Evolutionary conservation across 108 stramenopile species (phyloP).

Genomic region (Stephanodiscus minutulus): DNA sequence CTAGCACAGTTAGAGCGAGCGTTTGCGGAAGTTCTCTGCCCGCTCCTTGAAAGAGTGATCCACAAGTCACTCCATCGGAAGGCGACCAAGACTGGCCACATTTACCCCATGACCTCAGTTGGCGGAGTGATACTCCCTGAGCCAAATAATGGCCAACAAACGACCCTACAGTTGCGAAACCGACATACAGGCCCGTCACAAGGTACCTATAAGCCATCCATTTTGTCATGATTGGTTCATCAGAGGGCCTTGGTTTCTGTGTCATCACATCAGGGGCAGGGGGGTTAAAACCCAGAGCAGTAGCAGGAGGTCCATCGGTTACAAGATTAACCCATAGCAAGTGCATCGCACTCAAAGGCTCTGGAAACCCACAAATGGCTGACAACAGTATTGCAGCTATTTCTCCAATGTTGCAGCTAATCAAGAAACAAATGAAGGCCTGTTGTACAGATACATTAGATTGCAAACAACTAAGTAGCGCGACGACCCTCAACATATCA

Average conservation of each 20-base stretch:
- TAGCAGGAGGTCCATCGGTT: constrained; percentile 98
- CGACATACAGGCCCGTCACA: constrained; percentile 96
- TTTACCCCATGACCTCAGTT: constrained; percentile 65
- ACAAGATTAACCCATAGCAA: constrained; percentile 98
- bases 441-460: too few species aligned
- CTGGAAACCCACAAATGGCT: constrained; percentile 91
- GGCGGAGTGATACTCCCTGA: constrained; percentile 60
- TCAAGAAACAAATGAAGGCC: constrained; percentile 98
- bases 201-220: constrained; percentile 93
- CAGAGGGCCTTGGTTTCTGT: constrained; percentile 83
- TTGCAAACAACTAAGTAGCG: too few species aligned
- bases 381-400: constrained; percentile 93
- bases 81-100: constrained; percentile 55
- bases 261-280: constrained; percentile 92
- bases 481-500: too few species aligned
- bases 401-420: constrained; percentile 98
- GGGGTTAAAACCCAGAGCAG: constrained; percentile 98
- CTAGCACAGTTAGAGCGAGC: constrained; percentile 90
- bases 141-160: constrained; percentile 91
- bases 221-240: constrained; percentile 94
- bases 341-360: constrained; percentile 97
- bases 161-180: constrained; percentile 92
- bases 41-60: constrained; percentile 76
- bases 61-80: constrained; percentile 53
- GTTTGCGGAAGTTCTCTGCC: constrained; percentile 89